Percentiles rank a stretch among this genome's conserved stretches.
phyloP scores from a whole-genome alignment of 2,329 filamentous ascomycete species.

The Trichoderma harzianum region DNA sequence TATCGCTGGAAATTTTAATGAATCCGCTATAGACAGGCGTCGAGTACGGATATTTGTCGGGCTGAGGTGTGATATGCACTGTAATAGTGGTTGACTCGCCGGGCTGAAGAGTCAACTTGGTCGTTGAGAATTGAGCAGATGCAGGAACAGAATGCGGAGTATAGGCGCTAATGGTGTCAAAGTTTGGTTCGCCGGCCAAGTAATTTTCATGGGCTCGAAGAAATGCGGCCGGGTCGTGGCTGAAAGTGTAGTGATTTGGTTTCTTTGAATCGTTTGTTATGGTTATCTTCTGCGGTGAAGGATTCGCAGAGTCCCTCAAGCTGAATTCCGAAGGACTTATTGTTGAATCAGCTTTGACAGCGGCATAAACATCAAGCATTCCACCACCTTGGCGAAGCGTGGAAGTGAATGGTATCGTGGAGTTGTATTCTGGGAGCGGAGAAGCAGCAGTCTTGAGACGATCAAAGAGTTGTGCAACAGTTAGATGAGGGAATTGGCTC shows the following conservation, averaged over 20 bases:
- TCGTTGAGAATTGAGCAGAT: background rate
- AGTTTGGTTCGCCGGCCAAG: background rate
- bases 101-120: background rate
- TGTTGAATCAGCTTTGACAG: background rate
- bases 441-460: background rate
- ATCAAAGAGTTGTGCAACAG: background rate
- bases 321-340: background rate
- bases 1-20: background rate
- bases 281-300: background rate
- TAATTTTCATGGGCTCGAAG: background rate
- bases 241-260: background rate
- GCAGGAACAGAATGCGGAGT: background rate
- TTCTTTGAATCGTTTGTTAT: constrained; percentile 5
- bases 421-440: background rate
- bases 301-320: background rate
- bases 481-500: constrained; percentile 1
- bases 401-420: background rate
- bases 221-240: background rate
- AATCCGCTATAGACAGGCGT: background rate
- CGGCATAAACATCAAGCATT: background rate
- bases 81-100: background rate
- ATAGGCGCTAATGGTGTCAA: background rate
- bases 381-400: constrained; percentile 2
- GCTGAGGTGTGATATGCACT: background rate
- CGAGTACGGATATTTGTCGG: background rate